A percentile compares a stretch with the other conserved stretches of the same genome.
phyloP scores from a whole-genome alignment of 495 filamentous ascomycete species.

The Immersiella caudata region DNA sequence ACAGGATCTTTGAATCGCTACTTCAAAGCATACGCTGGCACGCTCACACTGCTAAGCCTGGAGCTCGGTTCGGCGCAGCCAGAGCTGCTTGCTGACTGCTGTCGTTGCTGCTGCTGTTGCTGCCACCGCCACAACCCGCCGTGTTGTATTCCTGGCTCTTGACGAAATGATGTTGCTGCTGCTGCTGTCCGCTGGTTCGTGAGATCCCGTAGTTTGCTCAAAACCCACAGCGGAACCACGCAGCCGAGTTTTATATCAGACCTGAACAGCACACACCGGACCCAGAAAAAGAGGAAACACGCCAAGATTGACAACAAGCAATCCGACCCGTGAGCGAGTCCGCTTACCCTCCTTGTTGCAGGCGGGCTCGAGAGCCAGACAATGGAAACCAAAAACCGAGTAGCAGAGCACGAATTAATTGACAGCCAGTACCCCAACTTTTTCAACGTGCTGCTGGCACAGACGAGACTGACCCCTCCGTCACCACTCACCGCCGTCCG shows the following conservation, averaged over 20 bases:
- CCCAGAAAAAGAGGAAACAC: not conserved
- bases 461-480: conserved; percentile 3
- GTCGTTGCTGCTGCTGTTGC: not conserved
- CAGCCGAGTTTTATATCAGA: conserved; percentile 6
- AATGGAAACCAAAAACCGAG: not conserved
- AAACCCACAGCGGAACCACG: not conserved
- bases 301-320: conserved; percentile 9
- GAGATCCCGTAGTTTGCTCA: not conserved
- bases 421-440: conserved; percentile 11
- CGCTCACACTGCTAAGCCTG: not conserved
- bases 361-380: not conserved
- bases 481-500: conserved; percentile 16
- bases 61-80: not conserved
- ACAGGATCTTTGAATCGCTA: conserved; percentile 11
- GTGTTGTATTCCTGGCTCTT: not conserved
- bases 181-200: not conserved
- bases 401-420: not conserved
- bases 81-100: conserved; percentile 1
- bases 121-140: not conserved
- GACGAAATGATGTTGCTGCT: not conserved
- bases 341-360: conserved; percentile 2
- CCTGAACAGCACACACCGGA: not conserved
- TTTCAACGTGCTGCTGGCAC: not conserved
- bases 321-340: not conserved
- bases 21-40: conserved; percentile 3